phyloP scores from a whole-genome alignment of 2,329 filamentous ascomycete genomes.

The Talaromyces amestolkiae region DNA sequence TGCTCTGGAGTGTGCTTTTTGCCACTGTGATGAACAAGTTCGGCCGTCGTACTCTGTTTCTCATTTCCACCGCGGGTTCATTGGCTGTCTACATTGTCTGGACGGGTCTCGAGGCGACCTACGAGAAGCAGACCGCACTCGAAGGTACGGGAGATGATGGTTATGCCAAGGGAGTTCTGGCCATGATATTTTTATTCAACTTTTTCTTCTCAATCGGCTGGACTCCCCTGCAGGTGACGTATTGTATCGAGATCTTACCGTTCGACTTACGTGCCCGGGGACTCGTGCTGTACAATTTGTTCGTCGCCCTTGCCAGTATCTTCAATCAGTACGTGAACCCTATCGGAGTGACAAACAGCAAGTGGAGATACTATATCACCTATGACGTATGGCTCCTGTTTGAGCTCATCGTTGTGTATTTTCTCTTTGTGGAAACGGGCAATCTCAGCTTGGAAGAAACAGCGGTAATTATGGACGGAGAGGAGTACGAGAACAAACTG shows the following conservation, averaged over 20 bases:
- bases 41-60: conserved; percentile 58
- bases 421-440: conserved; percentile 35
- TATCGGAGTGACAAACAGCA: background rate
- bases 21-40: conserved; percentile 56
- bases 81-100: conserved; percentile 44
- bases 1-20: conserved; percentile 57
- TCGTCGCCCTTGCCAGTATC: background rate
- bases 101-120: conserved; percentile 46
- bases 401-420: conserved; percentile 29
- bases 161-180: conserved; percentile 21
- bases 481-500: conserved; percentile 12
- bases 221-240: conserved; percentile 29
- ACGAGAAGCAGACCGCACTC: conserved; percentile 35
- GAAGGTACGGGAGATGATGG: conserved; percentile 20
- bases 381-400: conserved; percentile 23
- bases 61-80: conserved; percentile 38
- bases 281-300: conserved; percentile 19
- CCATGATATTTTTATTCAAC: conserved; percentile 27
- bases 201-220: conserved; percentile 32
- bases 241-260: conserved; percentile 33
- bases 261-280: conserved; percentile 39
- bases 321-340: conserved; percentile 17
- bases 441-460: conserved; percentile 33
- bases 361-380: conserved; percentile 5
- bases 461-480: conserved; percentile 19